Percentiles rank a stretch among this genome's conserved stretches.
These are phyloP conservation scores for Amanita fuliginea DNA, from an alignment of 768 basidiomycete genomes.

Conservation along the genomic window DNA sequence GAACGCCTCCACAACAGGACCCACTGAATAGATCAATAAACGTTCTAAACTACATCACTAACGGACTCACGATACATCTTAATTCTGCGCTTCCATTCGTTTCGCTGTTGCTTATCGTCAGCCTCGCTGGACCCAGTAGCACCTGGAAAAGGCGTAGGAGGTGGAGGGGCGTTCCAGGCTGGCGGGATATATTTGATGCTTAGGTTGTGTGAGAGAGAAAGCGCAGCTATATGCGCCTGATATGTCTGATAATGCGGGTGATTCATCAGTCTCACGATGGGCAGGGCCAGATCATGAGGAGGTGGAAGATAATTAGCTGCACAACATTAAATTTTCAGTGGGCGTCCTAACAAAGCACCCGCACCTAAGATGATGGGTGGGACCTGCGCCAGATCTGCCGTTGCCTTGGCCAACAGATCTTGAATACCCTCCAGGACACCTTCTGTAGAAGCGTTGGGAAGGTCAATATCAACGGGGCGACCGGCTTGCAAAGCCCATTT, in stretches of 20 bases:
- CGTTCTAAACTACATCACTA: background rate
- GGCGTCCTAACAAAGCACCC: slow-evolving; percentile 13
- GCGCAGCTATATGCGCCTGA: slow-evolving; percentile 57
- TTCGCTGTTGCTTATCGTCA: slow-evolving; percentile 35
- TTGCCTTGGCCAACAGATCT: slow-evolving; percentile 59
- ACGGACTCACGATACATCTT: slow-evolving; percentile 76
- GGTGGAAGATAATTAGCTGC: slow-evolving; percentile 75
- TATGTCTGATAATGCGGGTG: slow-evolving; percentile 66
- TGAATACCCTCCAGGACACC: slow-evolving; percentile 53
- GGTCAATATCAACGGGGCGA: slow-evolving; percentile 60
- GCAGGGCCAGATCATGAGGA: slow-evolving; percentile 56
- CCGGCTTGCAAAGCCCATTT: slow-evolving; percentile 56
- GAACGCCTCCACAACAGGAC: slow-evolving; percentile 76
- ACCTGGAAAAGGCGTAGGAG: slow-evolving; percentile 30
- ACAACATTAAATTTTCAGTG: background rate
- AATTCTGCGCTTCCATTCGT: slow-evolving; percentile 62
- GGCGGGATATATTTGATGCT: slow-evolving; percentile 73
- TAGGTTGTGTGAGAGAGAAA: slow-evolving; percentile 66
- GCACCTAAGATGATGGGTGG: slow-evolving; percentile 61
- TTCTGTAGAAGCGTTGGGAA: slow-evolving; percentile 44
- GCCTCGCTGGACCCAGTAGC: slow-evolving; percentile 21
- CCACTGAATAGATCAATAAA: slow-evolving; percentile 34
- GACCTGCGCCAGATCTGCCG: slow-evolving; percentile 29
- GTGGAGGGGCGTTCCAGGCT: slow-evolving; percentile 53
- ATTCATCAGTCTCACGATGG: slow-evolving; percentile 72